Conservation (phyloP, 2,329 filamentous ascomycete species). For the Diaporthe australafricana region DNA sequence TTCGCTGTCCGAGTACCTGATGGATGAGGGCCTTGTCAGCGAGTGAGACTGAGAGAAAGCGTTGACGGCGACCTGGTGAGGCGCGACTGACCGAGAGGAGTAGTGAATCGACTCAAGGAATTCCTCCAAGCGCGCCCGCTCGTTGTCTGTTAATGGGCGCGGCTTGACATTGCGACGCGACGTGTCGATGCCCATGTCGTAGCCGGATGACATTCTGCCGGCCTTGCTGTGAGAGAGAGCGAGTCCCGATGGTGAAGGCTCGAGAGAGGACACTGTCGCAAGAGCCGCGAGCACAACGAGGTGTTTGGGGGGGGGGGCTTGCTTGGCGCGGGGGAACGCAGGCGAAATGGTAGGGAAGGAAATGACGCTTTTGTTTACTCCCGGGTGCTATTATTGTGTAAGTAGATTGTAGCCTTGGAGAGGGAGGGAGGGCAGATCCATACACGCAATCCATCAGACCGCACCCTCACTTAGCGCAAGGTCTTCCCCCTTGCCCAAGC, state of each 20-base stretch:
- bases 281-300: constrained; percentile 13
- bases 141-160: constrained; percentile 81
- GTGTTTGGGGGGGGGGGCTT: neutral
- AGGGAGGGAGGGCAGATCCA: neutral
- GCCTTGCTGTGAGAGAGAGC: constrained; percentile 1
- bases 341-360: constrained; percentile 9
- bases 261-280: constrained; percentile 2
- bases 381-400: constrained; percentile 16
- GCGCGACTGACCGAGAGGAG: constrained; percentile 78
- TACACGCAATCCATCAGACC: neutral
- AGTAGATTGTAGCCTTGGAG: neutral
- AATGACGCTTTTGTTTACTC: constrained; percentile 29
- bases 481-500: neutral
- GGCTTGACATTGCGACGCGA: constrained; percentile 89
- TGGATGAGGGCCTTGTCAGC: constrained; percentile 37
- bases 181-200: constrained; percentile 76
- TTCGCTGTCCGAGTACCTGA: constrained; percentile 90
- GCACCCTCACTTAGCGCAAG: neutral
- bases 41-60: constrained; percentile 12
- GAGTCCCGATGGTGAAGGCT: neutral
- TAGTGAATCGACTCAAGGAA: constrained; percentile 96
- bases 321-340: constrained; percentile 11
- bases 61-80: neutral
- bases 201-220: constrained; percentile 43
- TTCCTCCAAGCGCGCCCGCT: constrained; percentile 88